A percentile compares a stretch with the other conserved stretches of the same genome.
Conservation (phyloP, 2,329 filamentous ascomycete genomes). For the Calonectria multiphialidica region DNA sequence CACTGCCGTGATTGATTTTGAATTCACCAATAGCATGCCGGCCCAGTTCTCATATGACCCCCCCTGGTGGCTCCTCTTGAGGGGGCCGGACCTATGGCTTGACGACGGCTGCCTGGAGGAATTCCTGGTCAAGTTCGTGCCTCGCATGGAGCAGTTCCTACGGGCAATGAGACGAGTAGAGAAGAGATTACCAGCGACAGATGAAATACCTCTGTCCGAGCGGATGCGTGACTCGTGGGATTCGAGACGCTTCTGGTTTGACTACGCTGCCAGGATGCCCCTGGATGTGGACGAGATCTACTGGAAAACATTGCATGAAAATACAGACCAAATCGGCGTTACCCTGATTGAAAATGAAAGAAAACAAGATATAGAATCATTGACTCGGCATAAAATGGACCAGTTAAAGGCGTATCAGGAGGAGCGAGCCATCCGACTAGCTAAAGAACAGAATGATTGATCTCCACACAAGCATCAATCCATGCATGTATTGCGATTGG, state of each 20-base stretch:
- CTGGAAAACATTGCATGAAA: slow-evolving; percentile 45
- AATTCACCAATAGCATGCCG: slow-evolving; percentile 57
- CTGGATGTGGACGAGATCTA: slow-evolving; percentile 52
- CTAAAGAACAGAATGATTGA: slow-evolving; percentile 5
- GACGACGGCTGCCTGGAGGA: slow-evolving; percentile 33
- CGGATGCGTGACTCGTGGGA: slow-evolving; percentile 28
- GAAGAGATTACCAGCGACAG: slow-evolving; percentile 6
- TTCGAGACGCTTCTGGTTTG: slow-evolving; percentile 51
- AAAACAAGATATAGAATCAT: slow-evolving; percentile 40
- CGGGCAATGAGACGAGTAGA: slow-evolving; percentile 47
- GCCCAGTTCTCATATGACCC: slow-evolving; percentile 52
- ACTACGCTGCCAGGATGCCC: slow-evolving; percentile 50
- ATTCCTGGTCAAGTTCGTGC: slow-evolving; percentile 44
- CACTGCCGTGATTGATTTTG: slow-evolving; percentile 52
- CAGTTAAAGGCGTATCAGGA: slow-evolving; percentile 45
- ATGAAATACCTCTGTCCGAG: slow-evolving; percentile 1
- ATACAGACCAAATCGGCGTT: slow-evolving; percentile 20
- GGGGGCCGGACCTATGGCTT: slow-evolving; percentile 41
- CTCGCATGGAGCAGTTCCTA: slow-evolving; percentile 52
- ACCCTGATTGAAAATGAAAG: slow-evolving; percentile 39
- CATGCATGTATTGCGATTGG: not conserved
- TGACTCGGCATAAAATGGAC: slow-evolving; percentile 45
- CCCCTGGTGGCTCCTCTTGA: slow-evolving; percentile 54
- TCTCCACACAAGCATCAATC: not conserved
- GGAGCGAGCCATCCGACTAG: slow-evolving; percentile 34